Evolutionary conservation across 2,329 filamentous ascomycete genomes (phyloP).

Genomic region (Myriosclerotinia curreyana): DNA sequence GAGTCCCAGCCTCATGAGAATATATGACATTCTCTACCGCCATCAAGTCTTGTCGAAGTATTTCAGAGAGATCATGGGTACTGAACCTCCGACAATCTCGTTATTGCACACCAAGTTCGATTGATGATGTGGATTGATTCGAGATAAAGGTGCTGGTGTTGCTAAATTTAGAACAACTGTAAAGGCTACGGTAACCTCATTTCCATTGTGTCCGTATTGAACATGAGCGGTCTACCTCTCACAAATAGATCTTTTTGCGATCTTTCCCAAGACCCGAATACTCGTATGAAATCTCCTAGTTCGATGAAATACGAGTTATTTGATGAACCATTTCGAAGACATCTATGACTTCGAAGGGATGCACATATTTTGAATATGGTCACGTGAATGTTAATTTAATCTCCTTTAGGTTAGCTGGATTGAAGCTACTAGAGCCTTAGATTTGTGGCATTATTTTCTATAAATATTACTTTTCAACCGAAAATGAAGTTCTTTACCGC

Average conservation of each 20-base stretch:
- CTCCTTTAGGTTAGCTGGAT: too few species aligned
- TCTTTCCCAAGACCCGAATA: too few species aligned
- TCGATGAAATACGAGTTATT: not conserved
- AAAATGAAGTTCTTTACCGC: too few species aligned
- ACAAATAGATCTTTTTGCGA: not conserved
- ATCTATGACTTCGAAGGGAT: too few species aligned
- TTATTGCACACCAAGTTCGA: not conserved
- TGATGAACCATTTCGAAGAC: too few species aligned
- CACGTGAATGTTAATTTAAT: too few species aligned
- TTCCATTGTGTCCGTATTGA: not conserved
- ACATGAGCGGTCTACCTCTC: not conserved
- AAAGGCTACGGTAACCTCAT: slow-evolving; percentile 11
- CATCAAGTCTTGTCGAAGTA: slow-evolving; percentile 1
- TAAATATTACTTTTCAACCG: too few species aligned
- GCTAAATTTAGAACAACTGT: slow-evolving; percentile 1
- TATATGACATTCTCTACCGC: slow-evolving; percentile 19
- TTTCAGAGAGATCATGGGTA: not conserved
- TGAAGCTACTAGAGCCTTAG: too few species aligned
- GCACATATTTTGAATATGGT: too few species aligned
- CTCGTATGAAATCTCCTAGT: too few species aligned
- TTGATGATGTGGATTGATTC: slow-evolving; percentile 7
- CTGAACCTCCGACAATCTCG: not conserved
- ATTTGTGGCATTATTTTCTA: too few species aligned
- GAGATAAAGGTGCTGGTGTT: slow-evolving; percentile 10
- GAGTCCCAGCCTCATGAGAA: not conserved